These are phyloP conservation scores for Pholiota microspora DNA, from an alignment of 768 basidiomycete genomes.

Conservation along the genomic window DNA sequence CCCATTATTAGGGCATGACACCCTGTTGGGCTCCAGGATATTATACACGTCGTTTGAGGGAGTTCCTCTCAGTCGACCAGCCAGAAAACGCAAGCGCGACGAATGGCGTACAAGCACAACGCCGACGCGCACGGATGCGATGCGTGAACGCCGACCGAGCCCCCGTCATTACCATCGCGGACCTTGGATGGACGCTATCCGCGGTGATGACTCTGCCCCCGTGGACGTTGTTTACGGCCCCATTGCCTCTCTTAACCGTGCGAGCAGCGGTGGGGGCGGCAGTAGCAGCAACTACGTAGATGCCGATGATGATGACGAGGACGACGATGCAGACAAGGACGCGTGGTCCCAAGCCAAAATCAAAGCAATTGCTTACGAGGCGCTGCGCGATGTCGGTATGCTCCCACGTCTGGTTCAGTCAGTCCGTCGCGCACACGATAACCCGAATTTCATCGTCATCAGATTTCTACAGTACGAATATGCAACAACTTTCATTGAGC, in stretches of 20 bases:
- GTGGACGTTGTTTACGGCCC: constrained; percentile 3
- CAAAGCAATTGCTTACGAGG: constrained; percentile 1
- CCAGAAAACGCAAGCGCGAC: background rate
- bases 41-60: background rate
- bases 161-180: background rate
- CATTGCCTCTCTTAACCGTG: background rate
- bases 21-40: background rate
- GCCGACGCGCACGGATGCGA: background rate
- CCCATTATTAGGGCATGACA: background rate
- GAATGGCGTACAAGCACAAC: background rate
- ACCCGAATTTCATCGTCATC: background rate
- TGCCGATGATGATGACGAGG: background rate
- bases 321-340: background rate
- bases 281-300: background rate
- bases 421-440: background rate
- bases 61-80: background rate
- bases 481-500: constrained; percentile 10
- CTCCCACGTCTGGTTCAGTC: constrained; percentile 4
- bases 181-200: background rate
- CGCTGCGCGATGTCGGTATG: constrained; percentile 6
- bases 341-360: background rate
- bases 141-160: background rate
- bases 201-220: background rate
- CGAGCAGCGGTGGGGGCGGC: background rate
- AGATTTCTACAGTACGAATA: constrained; percentile 9